Percentiles rank a stretch among this genome's conserved stretches.
Conservation (phyloP, 2,329 filamentous ascomycete species). For the Lojkania enalia region DNA sequence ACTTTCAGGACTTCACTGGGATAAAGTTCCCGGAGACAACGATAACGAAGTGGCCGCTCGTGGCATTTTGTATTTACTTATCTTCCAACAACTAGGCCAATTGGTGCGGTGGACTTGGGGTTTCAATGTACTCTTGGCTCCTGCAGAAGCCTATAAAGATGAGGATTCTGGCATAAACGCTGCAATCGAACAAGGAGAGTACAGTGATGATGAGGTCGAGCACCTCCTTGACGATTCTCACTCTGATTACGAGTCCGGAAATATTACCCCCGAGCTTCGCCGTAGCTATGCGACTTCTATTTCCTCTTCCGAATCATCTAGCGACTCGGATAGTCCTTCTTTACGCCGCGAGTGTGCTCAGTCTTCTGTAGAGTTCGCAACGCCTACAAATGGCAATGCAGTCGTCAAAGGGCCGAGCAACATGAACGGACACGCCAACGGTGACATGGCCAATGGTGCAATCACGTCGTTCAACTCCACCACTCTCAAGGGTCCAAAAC, state of each 20-base stretch:
- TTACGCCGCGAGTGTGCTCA: slow-evolving; percentile 34
- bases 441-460: slow-evolving; percentile 48
- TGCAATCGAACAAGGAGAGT: slow-evolving; percentile 56
- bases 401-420: slow-evolving; percentile 47
- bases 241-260: slow-evolving; percentile 53
- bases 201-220: slow-evolving; percentile 53
- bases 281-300: slow-evolving; percentile 29
- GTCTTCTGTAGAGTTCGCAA: slow-evolving; percentile 39
- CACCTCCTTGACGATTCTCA: slow-evolving; percentile 47
- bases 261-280: slow-evolving; percentile 47
- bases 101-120: slow-evolving; percentile 98
- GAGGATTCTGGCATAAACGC: slow-evolving; percentile 54
- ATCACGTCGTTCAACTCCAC: slow-evolving; percentile 51
- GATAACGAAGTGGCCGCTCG: slow-evolving; percentile 92
- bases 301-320: slow-evolving; percentile 31
- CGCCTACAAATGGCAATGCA: slow-evolving; percentile 51
- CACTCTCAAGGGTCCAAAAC: slow-evolving; percentile 37
- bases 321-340: slow-evolving; percentile 34
- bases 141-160: slow-evolving; percentile 72
- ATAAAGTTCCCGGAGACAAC: slow-evolving; percentile 86
- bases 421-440: slow-evolving; percentile 42
- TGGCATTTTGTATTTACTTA: slow-evolving; percentile 91
- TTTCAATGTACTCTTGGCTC: slow-evolving; percentile 90
- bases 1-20: slow-evolving; percentile 89
- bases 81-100: slow-evolving; percentile 97